phyloP scores from a whole-genome alignment of 768 basidiomycete species.

The Astraeus odoratus region DNA sequence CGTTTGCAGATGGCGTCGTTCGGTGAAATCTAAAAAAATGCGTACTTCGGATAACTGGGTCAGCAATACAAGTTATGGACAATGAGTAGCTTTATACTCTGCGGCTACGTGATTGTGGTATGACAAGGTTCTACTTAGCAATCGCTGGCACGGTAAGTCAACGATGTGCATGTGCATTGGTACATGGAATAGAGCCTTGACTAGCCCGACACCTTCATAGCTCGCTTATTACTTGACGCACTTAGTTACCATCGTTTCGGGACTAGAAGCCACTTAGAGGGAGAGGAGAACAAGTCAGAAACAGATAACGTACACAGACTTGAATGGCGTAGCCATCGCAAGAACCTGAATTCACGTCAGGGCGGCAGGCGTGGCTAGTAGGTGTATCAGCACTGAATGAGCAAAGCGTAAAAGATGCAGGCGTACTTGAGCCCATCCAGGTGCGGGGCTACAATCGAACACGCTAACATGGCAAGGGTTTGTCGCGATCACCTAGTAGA shows the following conservation, averaged over 20 bases:
- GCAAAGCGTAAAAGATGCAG: not conserved
- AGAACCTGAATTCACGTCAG: constrained; percentile 19
- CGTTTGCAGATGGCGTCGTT: no score
- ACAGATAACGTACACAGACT: constrained; percentile 25
- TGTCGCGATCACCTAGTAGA: constrained; percentile 23
- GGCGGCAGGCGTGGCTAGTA: constrained; percentile 23
- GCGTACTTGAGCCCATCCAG: not conserved
- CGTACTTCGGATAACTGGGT: no score
- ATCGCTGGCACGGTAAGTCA: no score
- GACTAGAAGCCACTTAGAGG: not conserved
- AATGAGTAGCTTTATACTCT: no score
- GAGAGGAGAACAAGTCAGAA: not conserved
- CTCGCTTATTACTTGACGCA: no score
- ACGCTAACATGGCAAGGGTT: constrained; percentile 26
- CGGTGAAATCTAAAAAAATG: no score
- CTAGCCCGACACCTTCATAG: no score
- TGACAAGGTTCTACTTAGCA: no score
- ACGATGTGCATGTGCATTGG: no score
- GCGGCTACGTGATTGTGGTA: no score
- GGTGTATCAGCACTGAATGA: not conserved
- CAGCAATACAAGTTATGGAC: no score
- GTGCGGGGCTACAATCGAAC: constrained; percentile 24
- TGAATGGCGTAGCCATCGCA: constrained; percentile 23
- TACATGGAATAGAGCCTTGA: no score
- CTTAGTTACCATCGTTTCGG: constrained; percentile 1